phyloP scores from a whole-genome alignment of 441 rosid species.

The Biscutella laevigata region DNA sequence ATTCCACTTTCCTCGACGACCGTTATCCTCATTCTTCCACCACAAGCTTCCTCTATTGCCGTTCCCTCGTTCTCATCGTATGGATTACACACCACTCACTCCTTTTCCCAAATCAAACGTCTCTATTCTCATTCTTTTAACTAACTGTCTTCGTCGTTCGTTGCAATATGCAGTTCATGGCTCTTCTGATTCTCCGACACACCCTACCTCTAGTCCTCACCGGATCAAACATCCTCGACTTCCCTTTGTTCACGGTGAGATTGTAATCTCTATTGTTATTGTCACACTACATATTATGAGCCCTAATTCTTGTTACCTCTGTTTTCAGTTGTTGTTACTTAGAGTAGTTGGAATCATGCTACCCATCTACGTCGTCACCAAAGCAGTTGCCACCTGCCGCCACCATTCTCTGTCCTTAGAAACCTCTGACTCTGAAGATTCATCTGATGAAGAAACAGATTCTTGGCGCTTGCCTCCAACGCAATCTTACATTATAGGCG shows the following conservation, averaged over 20 bases:
- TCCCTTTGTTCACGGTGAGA: slow-evolving; percentile 51
- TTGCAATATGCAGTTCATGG: slow-evolving; percentile 54
- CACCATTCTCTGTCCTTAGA: slow-evolving; percentile 36
- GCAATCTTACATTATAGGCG: slow-evolving; percentile 32
- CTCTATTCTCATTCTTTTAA: slow-evolving; percentile 19
- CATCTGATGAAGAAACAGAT: slow-evolving; percentile 63
- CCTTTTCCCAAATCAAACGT: slow-evolving; percentile 11
- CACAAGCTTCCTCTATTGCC: slow-evolving; percentile 54
- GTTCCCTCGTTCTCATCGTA: slow-evolving; percentile 55
- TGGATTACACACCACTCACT: slow-evolving; percentile 11
- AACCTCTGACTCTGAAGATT: slow-evolving; percentile 26
- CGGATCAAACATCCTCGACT: slow-evolving; percentile 35
- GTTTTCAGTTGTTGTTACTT: slow-evolving; percentile 46
- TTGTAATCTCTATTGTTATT: not conserved
- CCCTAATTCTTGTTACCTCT: not conserved
- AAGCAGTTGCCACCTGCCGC: slow-evolving; percentile 41
- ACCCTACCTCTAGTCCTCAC: slow-evolving; percentile 57
- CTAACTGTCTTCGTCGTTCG: no score
- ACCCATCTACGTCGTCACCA: slow-evolving; percentile 56
- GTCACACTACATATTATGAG: not conserved
- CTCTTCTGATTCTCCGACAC: slow-evolving; percentile 69
- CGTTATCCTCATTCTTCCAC: slow-evolving; percentile 46
- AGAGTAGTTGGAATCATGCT: slow-evolving; percentile 54
- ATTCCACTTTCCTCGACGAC: slow-evolving; percentile 34
- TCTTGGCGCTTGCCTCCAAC: slow-evolving; percentile 27